Evolutionary conservation across 2,329 filamentous ascomycete genomes (phyloP), one percentile per base, ranked within the genome.

Genomic region (Aschersonia sp.): DNA sequence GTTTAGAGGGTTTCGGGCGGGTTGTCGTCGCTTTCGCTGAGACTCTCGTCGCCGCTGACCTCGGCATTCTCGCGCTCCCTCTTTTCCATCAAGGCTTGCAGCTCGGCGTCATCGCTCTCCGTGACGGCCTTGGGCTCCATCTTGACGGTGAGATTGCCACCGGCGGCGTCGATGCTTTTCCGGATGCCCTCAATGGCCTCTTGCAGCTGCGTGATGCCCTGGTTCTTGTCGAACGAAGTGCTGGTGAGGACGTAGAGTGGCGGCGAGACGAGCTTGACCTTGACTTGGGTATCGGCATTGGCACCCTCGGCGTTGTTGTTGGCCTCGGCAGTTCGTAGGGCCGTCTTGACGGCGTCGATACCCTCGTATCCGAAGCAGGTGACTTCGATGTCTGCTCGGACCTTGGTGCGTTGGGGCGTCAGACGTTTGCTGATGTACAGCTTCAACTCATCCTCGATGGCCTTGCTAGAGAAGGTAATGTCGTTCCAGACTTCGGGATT

Each of bases 101-200:
- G 74, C 68, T 95, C 89, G 30, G 90, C 92, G 62, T 98, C 92
- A 60, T 98, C 94, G 66, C 88, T 94, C 76, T 97, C 94, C 1
- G 92, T 98, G 52, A 98, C 92, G 5, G 94, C 92, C 81, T 97
- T 97, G 56, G 92, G 92, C 59, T 92, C 89, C 92, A 98, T 98
- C 80, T 94, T 95, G 58, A 95, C 84, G 42, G 83, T 77, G 61
- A 90, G 84, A 61, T 79, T 81, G 51, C 92, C 92, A 47, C 85
- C 85, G 1, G 84, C 77, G 43, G 67, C 73, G 62, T 81, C 79
- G 62, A 98, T 98, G 65, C 76, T 88, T 60, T 71, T 76, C 58
- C 84, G 77, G 58, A 98, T 89, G 58, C 89, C 86, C 59, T 84
- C 74, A 57, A 98, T 98, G 14, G 92, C 87, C 61, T 87, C 83